Conservation (phyloP, 2,329 filamentous ascomycete genomes). For the Graphiopsis chlorocephala region DNA sequence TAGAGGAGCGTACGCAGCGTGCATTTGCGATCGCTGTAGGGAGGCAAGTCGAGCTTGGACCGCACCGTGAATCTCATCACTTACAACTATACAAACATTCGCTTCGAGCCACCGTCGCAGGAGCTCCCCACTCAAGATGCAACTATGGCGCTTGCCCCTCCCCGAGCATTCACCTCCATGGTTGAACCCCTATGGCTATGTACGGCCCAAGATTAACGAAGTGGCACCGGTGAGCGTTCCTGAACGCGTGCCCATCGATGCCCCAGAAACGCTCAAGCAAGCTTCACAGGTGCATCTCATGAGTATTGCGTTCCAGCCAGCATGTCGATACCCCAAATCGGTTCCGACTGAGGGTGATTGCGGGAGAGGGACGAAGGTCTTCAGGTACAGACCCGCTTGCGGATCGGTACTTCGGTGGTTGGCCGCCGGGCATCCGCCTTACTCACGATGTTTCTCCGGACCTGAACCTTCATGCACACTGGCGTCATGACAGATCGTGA, state of each 20-base stretch:
- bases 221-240: not conserved
- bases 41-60: not conserved
- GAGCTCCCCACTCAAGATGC: not conserved
- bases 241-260: not conserved
- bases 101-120: not conserved
- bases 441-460: not conserved
- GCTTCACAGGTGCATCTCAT: not conserved
- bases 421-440: not conserved
- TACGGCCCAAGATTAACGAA: not conserved
- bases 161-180: not conserved
- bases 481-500: not conserved
- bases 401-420: not conserved
- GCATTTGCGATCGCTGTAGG: not conserved
- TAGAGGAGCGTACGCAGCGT: not conserved
- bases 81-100: not conserved
- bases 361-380: not conserved
- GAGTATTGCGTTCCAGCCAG: not conserved
- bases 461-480: not conserved
- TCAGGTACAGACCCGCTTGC: not conserved
- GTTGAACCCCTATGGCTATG: not conserved
- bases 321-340: not conserved
- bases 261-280: not conserved
- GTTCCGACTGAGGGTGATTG: not conserved
- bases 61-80: not conserved
- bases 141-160: not conserved